Percentiles rank a stretch among this genome's conserved stretches.
These are phyloP conservation scores for Scheffersomyces segobiensis DNA, from an alignment of 1,139 yeast species.

Conservation along the genomic window DNA sequence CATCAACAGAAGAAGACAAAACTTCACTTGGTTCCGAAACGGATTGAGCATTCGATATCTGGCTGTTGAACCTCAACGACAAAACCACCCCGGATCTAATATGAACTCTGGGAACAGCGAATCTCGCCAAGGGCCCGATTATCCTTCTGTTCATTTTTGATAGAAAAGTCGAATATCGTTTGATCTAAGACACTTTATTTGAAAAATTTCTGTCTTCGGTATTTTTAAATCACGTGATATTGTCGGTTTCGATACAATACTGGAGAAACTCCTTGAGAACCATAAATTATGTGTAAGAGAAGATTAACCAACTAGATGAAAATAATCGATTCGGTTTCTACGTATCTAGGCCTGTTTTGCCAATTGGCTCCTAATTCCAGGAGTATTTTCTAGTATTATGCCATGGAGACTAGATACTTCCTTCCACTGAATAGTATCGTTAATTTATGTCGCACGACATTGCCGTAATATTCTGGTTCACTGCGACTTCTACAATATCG, in stretches of 20 bases:
- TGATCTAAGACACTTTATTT: neutral
- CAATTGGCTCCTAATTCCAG: too few species aligned
- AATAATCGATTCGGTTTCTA: too few species aligned
- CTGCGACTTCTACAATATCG: neutral
- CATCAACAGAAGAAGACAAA: conserved; percentile 1
- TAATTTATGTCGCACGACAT: neutral
- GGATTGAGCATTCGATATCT: neutral
- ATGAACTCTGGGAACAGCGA: neutral
- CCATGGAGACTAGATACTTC: neutral
- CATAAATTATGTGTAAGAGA: neutral
- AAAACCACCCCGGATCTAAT: neutral
- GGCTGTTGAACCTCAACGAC: neutral
- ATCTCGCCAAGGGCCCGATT: neutral
- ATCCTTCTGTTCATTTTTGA: neutral
- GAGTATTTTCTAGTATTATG: neutral
- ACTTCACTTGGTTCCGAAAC: neutral
- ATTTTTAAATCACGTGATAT: neutral
- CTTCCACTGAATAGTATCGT: neutral
- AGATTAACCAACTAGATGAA: neutral
- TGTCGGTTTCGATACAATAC: neutral
- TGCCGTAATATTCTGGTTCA: neutral
- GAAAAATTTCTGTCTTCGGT: neutral
- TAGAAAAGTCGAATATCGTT: neutral
- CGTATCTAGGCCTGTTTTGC: neutral
- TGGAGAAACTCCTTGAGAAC: neutral